Evolutionary conservation across 1,139 yeast species (phyloP), one percentile per base, ranked within the genome.

Genomic region (Diutina neorugosa): DNA sequence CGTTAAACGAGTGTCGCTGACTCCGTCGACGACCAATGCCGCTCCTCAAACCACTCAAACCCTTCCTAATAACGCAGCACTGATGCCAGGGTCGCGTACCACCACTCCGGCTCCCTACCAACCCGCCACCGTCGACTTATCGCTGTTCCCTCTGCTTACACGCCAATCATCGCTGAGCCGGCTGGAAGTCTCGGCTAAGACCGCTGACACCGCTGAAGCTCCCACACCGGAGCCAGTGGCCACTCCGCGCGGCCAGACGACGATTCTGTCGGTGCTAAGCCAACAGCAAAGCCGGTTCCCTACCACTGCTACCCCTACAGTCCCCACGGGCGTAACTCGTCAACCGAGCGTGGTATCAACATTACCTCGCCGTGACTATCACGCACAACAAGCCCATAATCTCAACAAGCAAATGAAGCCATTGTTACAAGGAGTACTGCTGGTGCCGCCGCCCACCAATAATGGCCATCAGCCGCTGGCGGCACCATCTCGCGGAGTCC

Each of bases 41-140:
- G 37, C 37, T 11, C 37, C 37, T 11, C 37, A 8, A 31, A 11
- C n/a, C n/a, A 11, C 37, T 11, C 37, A 14, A 14, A 6, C 37
- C 12, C 37, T n/a, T 31, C 12, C 9, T 8, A 31, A 31, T 14
- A 31, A 31, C 37, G 37, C 37, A 1, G 14, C 16, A 6, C 37
- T 31, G 37, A 31, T 31, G 37, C 37, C 37, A 2, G 37, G 19
- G 8, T n/a, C 9, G 11, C 20, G 43, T 11, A 18, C 43, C 19
- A 18, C 43, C 19, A 40, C 20, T 6, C 43, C 43, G 19, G 20
- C 40, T 54, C 77, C 78, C 1, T 78, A 77, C 60, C 77, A 74
- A 54, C 82, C 82, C 0, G 82, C 82, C 0, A 78, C 77, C 56
- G 82, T 76, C 7, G 82, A 78, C 57, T 66, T 78, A 56, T 70